A percentile compares a stretch with the other conserved stretches of the same genome.
phyloP scores from a whole-genome alignment of 2,329 filamentous ascomycete species.

The Cytospora paraplurivora region DNA sequence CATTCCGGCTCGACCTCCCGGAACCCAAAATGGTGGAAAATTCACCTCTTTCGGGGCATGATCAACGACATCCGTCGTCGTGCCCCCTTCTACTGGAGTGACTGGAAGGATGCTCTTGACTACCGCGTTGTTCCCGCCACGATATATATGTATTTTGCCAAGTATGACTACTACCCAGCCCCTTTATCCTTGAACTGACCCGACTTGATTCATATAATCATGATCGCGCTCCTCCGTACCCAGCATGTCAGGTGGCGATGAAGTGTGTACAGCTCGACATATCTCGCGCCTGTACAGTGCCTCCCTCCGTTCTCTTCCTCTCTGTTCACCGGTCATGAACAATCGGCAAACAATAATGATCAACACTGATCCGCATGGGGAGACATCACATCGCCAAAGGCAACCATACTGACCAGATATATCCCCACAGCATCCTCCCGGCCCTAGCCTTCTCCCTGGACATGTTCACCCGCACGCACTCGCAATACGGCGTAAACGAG shows the following conservation, averaged over 20 bases:
- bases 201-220: neutral
- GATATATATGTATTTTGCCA: constrained; percentile 93
- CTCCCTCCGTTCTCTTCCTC: too few relatives aligned
- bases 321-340: too few relatives aligned
- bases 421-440: constrained; percentile 69
- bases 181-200: neutral
- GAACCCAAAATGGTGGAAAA: constrained; percentile 66
- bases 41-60: constrained; percentile 78
- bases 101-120: constrained; percentile 87
- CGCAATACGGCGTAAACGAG: constrained; percentile 88
- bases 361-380: neutral
- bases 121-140: constrained; percentile 87
- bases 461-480: constrained; percentile 87
- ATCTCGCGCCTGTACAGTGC: too few relatives aligned
- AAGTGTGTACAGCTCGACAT: too few relatives aligned
- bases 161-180: constrained; percentile 57
- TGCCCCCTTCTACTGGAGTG: constrained; percentile 76
- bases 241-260: too few relatives aligned
- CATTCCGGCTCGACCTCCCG: constrained; percentile 4
- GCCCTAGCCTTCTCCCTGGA: constrained; percentile 88
- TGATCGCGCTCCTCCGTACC: too few relatives aligned
- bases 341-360: too few relatives aligned
- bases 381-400: neutral
- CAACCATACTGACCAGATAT: constrained; percentile 19
- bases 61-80: constrained; percentile 73